Evolutionary conservation across 495 filamentous ascomycete species (phyloP).

Genomic region (Xylaria palmicola): DNA sequence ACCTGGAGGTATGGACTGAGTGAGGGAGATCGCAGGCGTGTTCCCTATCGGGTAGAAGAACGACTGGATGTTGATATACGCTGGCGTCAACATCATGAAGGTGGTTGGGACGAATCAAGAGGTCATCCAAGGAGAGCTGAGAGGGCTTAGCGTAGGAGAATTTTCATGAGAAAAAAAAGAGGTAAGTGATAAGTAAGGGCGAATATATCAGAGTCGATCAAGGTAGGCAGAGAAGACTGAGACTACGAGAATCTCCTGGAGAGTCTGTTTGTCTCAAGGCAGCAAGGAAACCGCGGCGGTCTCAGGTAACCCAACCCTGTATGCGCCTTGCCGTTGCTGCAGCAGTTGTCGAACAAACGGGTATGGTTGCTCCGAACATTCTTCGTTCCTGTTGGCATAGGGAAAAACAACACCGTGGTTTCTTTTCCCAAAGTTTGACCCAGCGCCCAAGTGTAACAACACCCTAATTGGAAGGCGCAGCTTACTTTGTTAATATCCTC

Average conservation of each 20-base stretch:
- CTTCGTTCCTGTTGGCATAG: not conserved
- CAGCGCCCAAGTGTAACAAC: not conserved
- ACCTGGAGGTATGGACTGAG: constrained; percentile 27
- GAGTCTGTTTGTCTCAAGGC: not conserved
- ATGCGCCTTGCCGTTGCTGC: not conserved
- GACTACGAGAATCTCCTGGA: not conserved
- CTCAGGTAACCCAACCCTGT: not conserved
- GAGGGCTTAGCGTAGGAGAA: not conserved
- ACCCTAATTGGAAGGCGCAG: not conserved
- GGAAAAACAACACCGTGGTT: not conserved
- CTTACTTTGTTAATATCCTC: not conserved
- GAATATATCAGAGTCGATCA: not conserved
- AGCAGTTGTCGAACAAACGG: not conserved
- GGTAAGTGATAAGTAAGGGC: not conserved
- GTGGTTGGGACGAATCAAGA: not conserved
- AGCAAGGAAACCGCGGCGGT: not conserved
- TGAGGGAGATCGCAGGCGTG: constrained; percentile 30
- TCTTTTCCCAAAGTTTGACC: not conserved
- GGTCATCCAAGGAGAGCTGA: not conserved
- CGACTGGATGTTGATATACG: not conserved
- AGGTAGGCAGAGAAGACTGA: not conserved
- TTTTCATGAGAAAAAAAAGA: not conserved
- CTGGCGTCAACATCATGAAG: constrained; percentile 19
- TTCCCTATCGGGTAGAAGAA: constrained; percentile 29
- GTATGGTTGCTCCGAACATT: not conserved